These are phyloP conservation scores for Sporothrix brasiliensis DNA, from an alignment of 2,329 filamentous ascomycete genomes.

Conservation along the genomic window DNA sequence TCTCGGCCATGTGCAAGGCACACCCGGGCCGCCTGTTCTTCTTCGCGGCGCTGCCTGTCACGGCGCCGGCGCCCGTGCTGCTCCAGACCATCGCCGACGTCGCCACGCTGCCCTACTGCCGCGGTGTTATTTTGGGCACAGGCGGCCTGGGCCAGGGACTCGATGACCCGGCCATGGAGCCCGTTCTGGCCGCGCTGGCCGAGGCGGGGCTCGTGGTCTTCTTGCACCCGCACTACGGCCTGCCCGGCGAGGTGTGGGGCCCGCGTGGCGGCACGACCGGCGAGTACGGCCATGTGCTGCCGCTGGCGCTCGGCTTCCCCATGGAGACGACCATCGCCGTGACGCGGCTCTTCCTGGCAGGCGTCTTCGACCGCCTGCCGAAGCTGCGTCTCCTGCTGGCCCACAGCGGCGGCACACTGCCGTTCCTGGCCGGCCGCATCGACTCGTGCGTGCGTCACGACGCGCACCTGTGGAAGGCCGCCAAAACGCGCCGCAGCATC, in stretches of 20 bases:
- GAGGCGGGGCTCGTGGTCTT: conserved; percentile 70
- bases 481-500: conserved; percentile 56
- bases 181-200: conserved; percentile 71
- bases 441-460: conserved; percentile 88
- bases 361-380: conserved; percentile 77
- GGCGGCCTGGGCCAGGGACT: conserved; percentile 77
- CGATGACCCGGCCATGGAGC: conserved; percentile 73
- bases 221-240: conserved; percentile 88
- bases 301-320: conserved; percentile 83
- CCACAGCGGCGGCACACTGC: conserved; percentile 85
- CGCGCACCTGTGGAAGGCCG: conserved; percentile 68
- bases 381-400: conserved; percentile 75
- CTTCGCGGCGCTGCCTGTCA: conserved; percentile 80
- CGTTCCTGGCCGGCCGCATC: conserved; percentile 84
- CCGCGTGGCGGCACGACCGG: conserved; percentile 54
- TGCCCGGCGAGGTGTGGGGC: conserved; percentile 79
- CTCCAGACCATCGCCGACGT: conserved; percentile 67
- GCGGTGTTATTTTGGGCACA: conserved; percentile 88
- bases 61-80: conserved; percentile 64
- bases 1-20: conserved; percentile 69
- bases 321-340: conserved; percentile 92
- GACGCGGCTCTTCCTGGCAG: conserved; percentile 81
- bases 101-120: conserved; percentile 64
- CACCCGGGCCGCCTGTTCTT: conserved; percentile 74
- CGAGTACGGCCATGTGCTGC: conserved; percentile 85